Percentiles rank a stretch among this genome's conserved stretches.
phyloP scores from a whole-genome alignment of 768 basidiomycete species.

The Naganishia onofrii region DNA sequence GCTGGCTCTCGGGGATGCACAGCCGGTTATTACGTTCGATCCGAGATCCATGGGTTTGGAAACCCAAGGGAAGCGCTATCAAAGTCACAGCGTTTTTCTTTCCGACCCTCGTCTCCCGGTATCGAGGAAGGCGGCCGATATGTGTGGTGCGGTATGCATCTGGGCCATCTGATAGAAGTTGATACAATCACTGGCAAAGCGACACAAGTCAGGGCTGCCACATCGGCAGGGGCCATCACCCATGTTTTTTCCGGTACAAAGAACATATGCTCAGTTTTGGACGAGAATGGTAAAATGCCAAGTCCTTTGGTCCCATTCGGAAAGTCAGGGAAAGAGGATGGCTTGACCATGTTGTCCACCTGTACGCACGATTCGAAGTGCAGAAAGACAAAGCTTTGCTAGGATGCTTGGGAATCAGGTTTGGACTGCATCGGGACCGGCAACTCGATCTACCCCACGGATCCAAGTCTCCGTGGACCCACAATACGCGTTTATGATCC shows the following conservation, averaged over 20 bases:
- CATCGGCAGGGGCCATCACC: slow-evolving; percentile 67
- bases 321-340: not conserved
- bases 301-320: slow-evolving; percentile 58
- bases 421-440: slow-evolving; percentile 68
- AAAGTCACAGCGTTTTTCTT: slow-evolving; percentile 76
- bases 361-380: slow-evolving; percentile 58
- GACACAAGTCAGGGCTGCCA: slow-evolving; percentile 61
- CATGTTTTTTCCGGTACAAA: slow-evolving; percentile 69
- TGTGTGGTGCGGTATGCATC: slow-evolving; percentile 86
- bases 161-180: slow-evolving; percentile 79
- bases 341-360: slow-evolving; percentile 52
- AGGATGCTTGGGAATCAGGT: slow-evolving; percentile 70
- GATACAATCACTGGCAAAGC: slow-evolving; percentile 66
- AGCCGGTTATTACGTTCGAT: slow-evolving; percentile 57
- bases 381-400: slow-evolving; percentile 79
- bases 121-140: slow-evolving; percentile 60
- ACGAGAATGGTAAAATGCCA: slow-evolving; percentile 81
- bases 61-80: slow-evolving; percentile 61
- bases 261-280: slow-evolving; percentile 72
- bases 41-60: slow-evolving; percentile 61
- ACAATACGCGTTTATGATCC: slow-evolving; percentile 77
- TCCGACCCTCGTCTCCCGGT: slow-evolving; percentile 59
- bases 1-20: slow-evolving; percentile 38
- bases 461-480: slow-evolving; percentile 58
- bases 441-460: slow-evolving; percentile 43